Percentiles rank a stretch among this genome's conserved stretches.
These are phyloP conservation scores for Debaryomycetaceae sp. DNA, from an alignment of 1,139 yeast genomes.

Conservation along the genomic window DNA sequence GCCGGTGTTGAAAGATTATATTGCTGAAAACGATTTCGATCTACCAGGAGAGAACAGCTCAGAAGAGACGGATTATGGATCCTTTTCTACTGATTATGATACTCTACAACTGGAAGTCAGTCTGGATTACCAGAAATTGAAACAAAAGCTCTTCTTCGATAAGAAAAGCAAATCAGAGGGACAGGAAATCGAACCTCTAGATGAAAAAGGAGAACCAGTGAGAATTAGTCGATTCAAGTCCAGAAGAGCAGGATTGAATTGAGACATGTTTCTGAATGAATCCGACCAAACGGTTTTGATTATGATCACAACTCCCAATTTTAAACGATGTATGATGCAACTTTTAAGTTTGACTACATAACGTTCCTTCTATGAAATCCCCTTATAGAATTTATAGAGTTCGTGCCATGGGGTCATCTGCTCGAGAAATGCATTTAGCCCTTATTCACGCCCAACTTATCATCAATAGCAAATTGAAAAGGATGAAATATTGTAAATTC, in stretches of 20 bases:
- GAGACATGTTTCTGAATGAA: too few relatives aligned
- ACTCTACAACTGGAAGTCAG: constrained; percentile 45
- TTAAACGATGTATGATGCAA: too few relatives aligned
- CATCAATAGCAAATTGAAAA: too few relatives aligned
- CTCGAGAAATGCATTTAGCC: too few relatives aligned
- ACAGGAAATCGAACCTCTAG: constrained; percentile 67
- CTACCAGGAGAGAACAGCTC: constrained; percentile 16
- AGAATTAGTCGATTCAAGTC: constrained; percentile 68
- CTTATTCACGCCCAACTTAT: too few relatives aligned
- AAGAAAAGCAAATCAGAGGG: constrained; percentile 39
- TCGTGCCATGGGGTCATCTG: too few relatives aligned
- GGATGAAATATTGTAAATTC: too few relatives aligned
- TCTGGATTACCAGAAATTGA: constrained; percentile 54
- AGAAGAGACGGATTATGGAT: constrained; percentile 21
- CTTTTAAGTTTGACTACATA: too few relatives aligned
- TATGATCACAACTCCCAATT: too few relatives aligned
- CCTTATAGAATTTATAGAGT: too few relatives aligned
- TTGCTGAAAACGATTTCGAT: constrained; percentile 33
- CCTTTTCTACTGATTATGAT: constrained; percentile 20
- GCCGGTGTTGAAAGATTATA: constrained; percentile 32
- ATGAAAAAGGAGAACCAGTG: constrained; percentile 57
- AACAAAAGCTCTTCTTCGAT: constrained; percentile 46
- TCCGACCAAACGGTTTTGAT: too few relatives aligned
- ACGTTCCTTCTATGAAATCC: too few relatives aligned
- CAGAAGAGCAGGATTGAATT: constrained; percentile 12